Evolutionary conservation across 345 rosid species (phyloP).

Genomic region (Brassica carinata): DNA sequence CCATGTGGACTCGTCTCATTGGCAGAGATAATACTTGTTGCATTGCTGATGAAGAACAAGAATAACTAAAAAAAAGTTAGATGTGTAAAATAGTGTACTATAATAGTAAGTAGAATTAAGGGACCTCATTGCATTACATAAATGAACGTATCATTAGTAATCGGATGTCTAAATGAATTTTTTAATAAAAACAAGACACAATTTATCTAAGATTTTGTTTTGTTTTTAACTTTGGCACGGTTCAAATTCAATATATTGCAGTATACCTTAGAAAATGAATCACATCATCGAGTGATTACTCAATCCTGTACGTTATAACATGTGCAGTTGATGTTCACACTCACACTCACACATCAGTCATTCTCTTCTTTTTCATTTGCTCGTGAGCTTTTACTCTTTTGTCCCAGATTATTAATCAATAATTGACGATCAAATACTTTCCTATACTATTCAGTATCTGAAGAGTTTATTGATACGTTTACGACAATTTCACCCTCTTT

Average conservation of each 20-base stretch:
- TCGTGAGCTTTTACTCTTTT: slow-evolving; percentile 27
- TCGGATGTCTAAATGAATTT: neutral
- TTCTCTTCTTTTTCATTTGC: slow-evolving; percentile 17
- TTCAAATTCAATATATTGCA: neutral
- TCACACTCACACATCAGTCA: slow-evolving; percentile 13
- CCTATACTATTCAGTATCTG: slow-evolving; percentile 11
- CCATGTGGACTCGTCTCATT: slow-evolving; percentile 22
- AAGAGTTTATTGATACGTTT: neutral
- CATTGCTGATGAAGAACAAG: neutral
- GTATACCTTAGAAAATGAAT: neutral
- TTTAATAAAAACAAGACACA: neutral
- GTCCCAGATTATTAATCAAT: slow-evolving; percentile 19
- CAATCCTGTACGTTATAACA: slow-evolving; percentile 24
- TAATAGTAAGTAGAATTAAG: neutral
- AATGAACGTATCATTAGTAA: neutral
- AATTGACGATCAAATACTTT: slow-evolving; percentile 18
- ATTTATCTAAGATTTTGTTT: no score
- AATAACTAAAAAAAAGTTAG: neutral
- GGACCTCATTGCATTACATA: neutral
- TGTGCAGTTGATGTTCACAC: slow-evolving; percentile 2
- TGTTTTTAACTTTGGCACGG: neutral
- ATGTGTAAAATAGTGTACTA: neutral
- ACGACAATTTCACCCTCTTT: slow-evolving; percentile 10
- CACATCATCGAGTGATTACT: slow-evolving; percentile 9
- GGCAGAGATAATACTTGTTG: slow-evolving; percentile 2